phyloP scores from a whole-genome alignment of 2,329 filamentous ascomycete genomes.

The Uncinocarpus reesii region DNA sequence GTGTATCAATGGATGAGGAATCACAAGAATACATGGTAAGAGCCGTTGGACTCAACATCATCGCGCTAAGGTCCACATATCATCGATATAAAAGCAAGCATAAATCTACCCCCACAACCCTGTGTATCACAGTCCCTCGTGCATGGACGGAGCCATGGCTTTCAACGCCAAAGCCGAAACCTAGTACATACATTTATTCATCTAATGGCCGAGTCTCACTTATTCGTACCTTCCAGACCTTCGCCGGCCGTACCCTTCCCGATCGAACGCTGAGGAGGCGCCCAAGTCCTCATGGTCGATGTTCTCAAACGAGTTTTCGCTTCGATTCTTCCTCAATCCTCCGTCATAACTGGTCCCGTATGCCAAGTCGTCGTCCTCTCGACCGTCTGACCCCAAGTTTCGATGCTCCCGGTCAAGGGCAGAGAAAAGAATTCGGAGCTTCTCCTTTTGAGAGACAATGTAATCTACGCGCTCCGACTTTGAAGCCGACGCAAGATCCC shows the following conservation, averaged over 20 bases:
- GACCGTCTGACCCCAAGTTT: constrained; percentile 38
- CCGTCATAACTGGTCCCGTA: constrained; percentile 29
- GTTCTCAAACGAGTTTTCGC: constrained; percentile 81
- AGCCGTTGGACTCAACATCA: no score
- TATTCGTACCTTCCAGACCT: constrained; percentile 5
- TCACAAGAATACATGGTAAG: no score
- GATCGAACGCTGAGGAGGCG: constrained; percentile 13
- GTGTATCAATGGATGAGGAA: not conserved
- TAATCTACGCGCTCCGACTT: constrained; percentile 60
- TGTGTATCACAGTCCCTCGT: no score
- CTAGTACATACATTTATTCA: not conserved
- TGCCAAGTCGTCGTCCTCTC: constrained; percentile 30
- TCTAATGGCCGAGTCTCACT: not conserved
- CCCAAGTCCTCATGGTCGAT: constrained; percentile 60
- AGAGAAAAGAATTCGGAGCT: constrained; percentile 60
- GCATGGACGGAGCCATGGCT: no score
- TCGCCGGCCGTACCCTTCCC: constrained; percentile 7
- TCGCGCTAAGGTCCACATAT: no score
- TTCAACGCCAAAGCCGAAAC: not conserved
- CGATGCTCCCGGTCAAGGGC: constrained; percentile 72
- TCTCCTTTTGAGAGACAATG: constrained; percentile 68
- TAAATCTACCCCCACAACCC: no score
- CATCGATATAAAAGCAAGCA: no score
- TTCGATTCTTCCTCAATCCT: constrained; percentile 63
- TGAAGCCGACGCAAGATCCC: constrained; percentile 51